Conservation (phyloP, 495 filamentous ascomycete species). For the Xylaria bambusicola region DNA sequence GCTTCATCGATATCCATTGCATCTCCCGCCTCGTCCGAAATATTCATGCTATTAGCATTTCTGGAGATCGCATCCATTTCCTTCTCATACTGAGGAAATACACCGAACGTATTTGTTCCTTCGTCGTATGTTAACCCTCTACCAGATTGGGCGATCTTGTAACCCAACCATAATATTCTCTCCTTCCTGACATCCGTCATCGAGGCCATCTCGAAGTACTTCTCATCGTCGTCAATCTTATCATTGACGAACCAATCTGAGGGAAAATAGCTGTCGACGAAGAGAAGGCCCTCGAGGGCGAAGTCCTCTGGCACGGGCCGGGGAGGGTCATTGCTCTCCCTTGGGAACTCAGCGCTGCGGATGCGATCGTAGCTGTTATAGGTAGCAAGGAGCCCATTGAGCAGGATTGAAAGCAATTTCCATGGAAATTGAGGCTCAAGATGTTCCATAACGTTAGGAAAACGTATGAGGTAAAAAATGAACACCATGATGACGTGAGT, state of each 20-base stretch:
- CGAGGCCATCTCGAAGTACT: constrained; percentile 67
- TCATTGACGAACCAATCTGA: constrained; percentile 67
- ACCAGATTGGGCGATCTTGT: constrained; percentile 50
- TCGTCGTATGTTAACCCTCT: constrained; percentile 42
- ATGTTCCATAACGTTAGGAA: constrained; percentile 51
- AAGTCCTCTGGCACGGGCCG: constrained; percentile 86
- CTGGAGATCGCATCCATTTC: constrained; percentile 24
- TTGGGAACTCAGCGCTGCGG: constrained; percentile 55
- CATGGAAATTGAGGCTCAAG: constrained; percentile 61
- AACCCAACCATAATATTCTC: constrained; percentile 73
- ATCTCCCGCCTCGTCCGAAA: constrained; percentile 28
- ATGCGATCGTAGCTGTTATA: constrained; percentile 44
- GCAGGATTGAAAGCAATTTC: constrained; percentile 59
- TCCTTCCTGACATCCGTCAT: constrained; percentile 66
- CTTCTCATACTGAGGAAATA: constrained; percentile 24
- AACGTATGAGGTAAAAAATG: constrained; percentile 58
- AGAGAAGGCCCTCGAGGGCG: constrained; percentile 72
- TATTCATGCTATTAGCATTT: constrained; percentile 23
- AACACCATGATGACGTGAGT: constrained; percentile 72
- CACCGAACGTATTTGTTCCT: constrained; percentile 35
- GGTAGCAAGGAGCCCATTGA: constrained; percentile 62
- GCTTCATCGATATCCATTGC: constrained; percentile 30
- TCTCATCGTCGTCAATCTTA: constrained; percentile 74
- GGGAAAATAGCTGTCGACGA: constrained; percentile 70
- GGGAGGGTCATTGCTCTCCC: constrained; percentile 49